Conservation (phyloP, 2,329 filamentous ascomycete genomes). For the Diaporthe ampelina region DNA sequence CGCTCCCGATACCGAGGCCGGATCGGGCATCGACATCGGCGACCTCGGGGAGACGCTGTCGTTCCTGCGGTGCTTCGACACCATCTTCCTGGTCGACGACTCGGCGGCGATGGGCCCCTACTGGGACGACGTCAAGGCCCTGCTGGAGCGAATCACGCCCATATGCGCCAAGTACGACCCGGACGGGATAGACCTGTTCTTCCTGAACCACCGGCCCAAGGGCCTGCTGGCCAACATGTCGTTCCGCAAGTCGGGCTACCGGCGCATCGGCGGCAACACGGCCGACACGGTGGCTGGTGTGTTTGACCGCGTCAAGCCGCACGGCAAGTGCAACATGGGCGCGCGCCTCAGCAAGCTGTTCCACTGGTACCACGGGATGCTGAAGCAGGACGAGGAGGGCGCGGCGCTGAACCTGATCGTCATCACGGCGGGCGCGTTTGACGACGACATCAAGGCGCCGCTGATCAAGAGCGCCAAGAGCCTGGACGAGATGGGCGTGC, state of each 20-base stretch:
- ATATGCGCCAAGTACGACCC: slow-evolving; percentile 42
- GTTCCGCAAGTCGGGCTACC: slow-evolving; percentile 45
- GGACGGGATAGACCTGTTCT: slow-evolving; percentile 42
- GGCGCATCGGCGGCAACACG: slow-evolving; percentile 44
- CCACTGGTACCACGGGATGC: slow-evolving; percentile 48
- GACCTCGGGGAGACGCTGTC: slow-evolving; percentile 41
- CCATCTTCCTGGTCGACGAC: slow-evolving; percentile 43
- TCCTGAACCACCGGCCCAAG: slow-evolving; percentile 42
- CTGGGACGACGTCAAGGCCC: slow-evolving; percentile 40
- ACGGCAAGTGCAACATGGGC: slow-evolving; percentile 48
- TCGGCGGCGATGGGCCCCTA: slow-evolving; percentile 41
- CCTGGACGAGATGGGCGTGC: slow-evolving; percentile 43
- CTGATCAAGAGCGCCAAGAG: slow-evolving; percentile 41
- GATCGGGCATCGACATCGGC: slow-evolving; percentile 36
- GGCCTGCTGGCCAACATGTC: slow-evolving; percentile 41
- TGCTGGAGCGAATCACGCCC: slow-evolving; percentile 41
- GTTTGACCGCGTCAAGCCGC: slow-evolving; percentile 46
- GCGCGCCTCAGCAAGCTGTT: slow-evolving; percentile 47
- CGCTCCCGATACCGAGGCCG: slow-evolving; percentile 29
- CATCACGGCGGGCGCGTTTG: slow-evolving; percentile 46
- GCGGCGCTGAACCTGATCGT: slow-evolving; percentile 49
- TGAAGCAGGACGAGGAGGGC: slow-evolving; percentile 47
- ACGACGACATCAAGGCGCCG: slow-evolving; percentile 44
- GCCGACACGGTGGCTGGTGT: slow-evolving; percentile 46
- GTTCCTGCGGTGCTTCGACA: slow-evolving; percentile 42